Percentiles rank a stretch among this genome's conserved stretches.
Evolutionary conservation across 352 stramenopile species (phyloP).

Genomic region (Phytophthora melonis): DNA sequence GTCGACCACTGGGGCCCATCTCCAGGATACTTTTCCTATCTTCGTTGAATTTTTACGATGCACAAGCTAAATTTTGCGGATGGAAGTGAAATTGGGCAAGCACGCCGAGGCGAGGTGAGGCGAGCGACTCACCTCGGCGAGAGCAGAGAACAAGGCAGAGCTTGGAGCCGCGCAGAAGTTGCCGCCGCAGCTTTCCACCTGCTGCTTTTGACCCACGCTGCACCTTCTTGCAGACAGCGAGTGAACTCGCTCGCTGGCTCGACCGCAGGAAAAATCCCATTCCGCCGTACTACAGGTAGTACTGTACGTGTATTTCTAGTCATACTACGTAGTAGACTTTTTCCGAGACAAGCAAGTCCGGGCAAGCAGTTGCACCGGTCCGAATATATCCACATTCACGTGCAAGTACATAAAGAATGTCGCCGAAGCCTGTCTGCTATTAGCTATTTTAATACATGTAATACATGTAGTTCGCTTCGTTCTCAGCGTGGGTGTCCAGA

Average conservation of each 20-base stretch:
- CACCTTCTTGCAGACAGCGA: no score
- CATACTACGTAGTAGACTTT: no score
- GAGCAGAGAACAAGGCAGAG: neutral
- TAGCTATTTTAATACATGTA: no score
- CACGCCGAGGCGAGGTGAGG: neutral
- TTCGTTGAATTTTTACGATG: slow-evolving; percentile 1
- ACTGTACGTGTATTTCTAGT: neutral
- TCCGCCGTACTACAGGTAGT: no score
- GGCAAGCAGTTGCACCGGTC: slow-evolving; percentile 1
- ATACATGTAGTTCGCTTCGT: neutral
- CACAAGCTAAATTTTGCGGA: neutral
- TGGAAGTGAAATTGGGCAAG: neutral
- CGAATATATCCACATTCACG: neutral
- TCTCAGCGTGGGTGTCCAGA: neutral
- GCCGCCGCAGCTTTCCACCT: neutral
- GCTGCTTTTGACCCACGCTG: no score
- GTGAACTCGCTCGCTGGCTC: neutral
- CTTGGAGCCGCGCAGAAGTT: neutral
- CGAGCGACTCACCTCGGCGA: neutral
- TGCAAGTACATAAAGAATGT: neutral
- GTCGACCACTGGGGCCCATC: slow-evolving; percentile 1
- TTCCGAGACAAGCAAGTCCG: neutral
- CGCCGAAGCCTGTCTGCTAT: neutral
- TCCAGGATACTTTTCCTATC: neutral
- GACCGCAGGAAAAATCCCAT: neutral